A percentile compares a stretch with the other conserved stretches of the same genome.
phyloP scores from a whole-genome alignment of 192 early-diverging fungal species.

The Pilaira anomala region DNA sequence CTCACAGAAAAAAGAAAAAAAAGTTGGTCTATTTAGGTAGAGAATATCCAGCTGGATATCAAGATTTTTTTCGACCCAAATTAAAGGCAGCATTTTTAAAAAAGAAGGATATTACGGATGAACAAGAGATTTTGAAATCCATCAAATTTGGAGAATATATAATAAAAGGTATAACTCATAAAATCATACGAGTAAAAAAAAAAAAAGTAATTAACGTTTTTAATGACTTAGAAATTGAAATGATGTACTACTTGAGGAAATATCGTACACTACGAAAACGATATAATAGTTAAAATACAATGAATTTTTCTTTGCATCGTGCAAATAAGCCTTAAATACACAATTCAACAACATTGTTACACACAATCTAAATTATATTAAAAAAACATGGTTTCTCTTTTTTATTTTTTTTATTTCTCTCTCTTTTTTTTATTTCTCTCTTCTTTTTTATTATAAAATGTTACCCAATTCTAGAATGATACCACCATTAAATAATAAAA shows the following conservation, averaged over 20 bases:
- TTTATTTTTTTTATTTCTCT: neutral
- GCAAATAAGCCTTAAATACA: neutral
- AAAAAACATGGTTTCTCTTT: conserved; percentile 3
- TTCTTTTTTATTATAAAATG: conserved; percentile 14
- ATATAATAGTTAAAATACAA: conserved; percentile 18
- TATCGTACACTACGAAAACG: conserved; percentile 35
- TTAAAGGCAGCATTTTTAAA: conserved; percentile 45
- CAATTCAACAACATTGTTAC: neutral
- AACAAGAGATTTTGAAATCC: conserved; percentile 37
- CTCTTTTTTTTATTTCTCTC: conserved; percentile 12
- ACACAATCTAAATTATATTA: conserved; percentile 1
- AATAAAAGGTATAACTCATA: conserved; percentile 26
- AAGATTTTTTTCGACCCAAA: conserved; percentile 37
- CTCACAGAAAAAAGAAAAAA: neutral
- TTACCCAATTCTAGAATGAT: conserved; percentile 26
- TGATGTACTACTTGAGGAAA: conserved; percentile 44
- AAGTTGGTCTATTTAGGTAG: conserved; percentile 42
- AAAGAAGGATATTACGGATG: conserved; percentile 32
- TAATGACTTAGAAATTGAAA: conserved; percentile 35
- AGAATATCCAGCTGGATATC: conserved; percentile 44
- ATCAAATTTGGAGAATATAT: conserved; percentile 42
- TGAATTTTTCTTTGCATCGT: no score
- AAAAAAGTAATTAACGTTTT: no score
- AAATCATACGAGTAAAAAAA: no score
- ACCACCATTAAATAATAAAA: conserved; percentile 4